A percentile compares a stretch with the other conserved stretches of the same genome.
phyloP scores from a whole-genome alignment of 2,329 filamentous ascomycete species.

The Phialemonium atrogriseum region DNA sequence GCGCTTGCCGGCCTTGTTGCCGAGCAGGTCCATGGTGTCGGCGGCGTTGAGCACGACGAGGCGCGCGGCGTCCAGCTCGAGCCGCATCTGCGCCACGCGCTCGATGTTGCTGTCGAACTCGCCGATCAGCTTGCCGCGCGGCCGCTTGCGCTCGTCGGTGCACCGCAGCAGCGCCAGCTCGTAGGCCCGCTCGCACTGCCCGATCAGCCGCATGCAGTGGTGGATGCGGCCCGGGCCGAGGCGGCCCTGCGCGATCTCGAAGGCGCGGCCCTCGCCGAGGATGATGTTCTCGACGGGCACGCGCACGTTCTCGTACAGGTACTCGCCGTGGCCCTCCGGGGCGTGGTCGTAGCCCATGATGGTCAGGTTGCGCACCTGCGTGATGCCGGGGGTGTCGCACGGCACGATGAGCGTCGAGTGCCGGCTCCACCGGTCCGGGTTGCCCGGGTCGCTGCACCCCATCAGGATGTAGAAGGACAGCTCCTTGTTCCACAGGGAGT shows the following conservation, averaged over 20 bases:
- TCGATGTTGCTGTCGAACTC: conserved; percentile 26
- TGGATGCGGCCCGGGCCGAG: conserved; percentile 31
- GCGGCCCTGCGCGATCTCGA: conserved; percentile 32
- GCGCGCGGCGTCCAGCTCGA: conserved; percentile 29
- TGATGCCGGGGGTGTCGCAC: conserved; percentile 25
- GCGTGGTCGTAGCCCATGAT: conserved; percentile 34
- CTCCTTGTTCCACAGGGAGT: conserved; percentile 27
- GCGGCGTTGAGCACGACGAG: conserved; percentile 31
- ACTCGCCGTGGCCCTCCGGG: conserved; percentile 32
- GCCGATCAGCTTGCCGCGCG: conserved; percentile 28
- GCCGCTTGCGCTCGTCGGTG: conserved; percentile 26
- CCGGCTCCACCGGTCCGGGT: conserved; percentile 28
- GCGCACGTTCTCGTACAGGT: conserved; percentile 30
- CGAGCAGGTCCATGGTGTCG: conserved; percentile 29
- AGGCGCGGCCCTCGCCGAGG: conserved; percentile 29
- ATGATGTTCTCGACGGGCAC: conserved; percentile 31
- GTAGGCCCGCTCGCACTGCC: conserved; percentile 31
- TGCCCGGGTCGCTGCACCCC: conserved; percentile 28
- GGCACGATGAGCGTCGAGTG: conserved; percentile 31
- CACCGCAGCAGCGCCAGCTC: conserved; percentile 25
- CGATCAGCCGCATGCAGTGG: conserved; percentile 32
- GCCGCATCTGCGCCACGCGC: conserved; percentile 29
- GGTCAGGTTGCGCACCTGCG: conserved; percentile 27
- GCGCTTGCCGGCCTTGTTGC: conserved; percentile 29
- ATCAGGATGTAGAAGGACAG: conserved; percentile 23